These are phyloP conservation scores for Tylopilus sp. DNA, from an alignment of 768 basidiomycete species.

Conservation along the genomic window DNA sequence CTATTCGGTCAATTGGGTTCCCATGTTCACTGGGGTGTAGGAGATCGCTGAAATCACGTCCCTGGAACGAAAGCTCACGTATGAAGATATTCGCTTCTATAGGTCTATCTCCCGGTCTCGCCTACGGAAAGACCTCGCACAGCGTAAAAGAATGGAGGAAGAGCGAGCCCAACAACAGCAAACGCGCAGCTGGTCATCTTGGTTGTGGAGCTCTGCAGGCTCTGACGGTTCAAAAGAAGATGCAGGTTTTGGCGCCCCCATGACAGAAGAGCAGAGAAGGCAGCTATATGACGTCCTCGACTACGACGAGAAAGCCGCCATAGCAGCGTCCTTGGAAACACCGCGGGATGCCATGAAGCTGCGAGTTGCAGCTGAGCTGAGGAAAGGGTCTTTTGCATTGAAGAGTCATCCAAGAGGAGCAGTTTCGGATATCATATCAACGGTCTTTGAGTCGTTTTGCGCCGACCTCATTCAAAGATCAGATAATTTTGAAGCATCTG, in stretches of 20 bases:
- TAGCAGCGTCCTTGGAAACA: conserved; percentile 63
- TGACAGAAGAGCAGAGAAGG: conserved; percentile 88
- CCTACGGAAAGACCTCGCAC: conserved; percentile 78
- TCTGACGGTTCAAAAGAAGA: conserved; percentile 43
- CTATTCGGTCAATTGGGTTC: neutral
- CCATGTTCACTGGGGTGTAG: conserved; percentile 30
- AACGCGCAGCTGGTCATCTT: conserved; percentile 61
- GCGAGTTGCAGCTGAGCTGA: conserved; percentile 70
- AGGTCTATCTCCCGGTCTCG: conserved; percentile 90
- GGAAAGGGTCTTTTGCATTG: conserved; percentile 84
- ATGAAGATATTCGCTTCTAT: conserved; percentile 96
- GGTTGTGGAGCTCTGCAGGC: conserved; percentile 78
- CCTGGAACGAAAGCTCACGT: conserved; percentile 80
- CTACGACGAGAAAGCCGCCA: conserved; percentile 82
- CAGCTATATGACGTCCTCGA: conserved; percentile 89
- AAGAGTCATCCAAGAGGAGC: conserved; percentile 66
- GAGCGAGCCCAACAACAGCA: conserved; percentile 56
- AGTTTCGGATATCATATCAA: conserved; percentile 71
- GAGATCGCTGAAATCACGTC: conserved; percentile 51
- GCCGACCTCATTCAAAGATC: conserved; percentile 82
- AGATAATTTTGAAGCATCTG: conserved; percentile 79
- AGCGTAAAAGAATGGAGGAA: conserved; percentile 63
- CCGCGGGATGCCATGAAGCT: conserved; percentile 80
- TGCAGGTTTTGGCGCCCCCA: conserved; percentile 55
- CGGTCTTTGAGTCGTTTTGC: conserved; percentile 83